phyloP scores from a whole-genome alignment of 257 asterid genomes.

The Verbascum thapsus region DNA sequence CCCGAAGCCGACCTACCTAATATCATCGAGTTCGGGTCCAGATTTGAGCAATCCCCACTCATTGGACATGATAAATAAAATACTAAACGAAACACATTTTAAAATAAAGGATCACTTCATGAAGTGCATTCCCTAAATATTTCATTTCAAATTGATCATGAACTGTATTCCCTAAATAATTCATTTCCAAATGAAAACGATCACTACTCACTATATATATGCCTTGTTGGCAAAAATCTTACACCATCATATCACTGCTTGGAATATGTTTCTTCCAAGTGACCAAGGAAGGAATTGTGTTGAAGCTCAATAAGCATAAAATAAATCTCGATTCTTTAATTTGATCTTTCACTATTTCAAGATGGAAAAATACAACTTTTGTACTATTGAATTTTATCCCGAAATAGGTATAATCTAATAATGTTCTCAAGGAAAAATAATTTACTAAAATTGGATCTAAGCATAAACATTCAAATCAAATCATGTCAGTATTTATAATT shows the following conservation, averaged over 20 bases:
- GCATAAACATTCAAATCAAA: constrained; percentile 29
- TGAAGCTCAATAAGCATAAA: not conserved
- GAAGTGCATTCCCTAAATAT: too few relatives aligned
- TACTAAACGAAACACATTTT: too few relatives aligned
- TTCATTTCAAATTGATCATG: too few relatives aligned
- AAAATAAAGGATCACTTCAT: too few relatives aligned
- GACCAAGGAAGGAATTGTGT: not conserved
- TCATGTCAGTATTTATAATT: constrained; percentile 5
- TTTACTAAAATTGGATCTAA: constrained; percentile 29
- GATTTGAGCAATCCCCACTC: too few relatives aligned
- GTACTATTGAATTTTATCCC: constrained; percentile 23
- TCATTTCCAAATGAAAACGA: constrained; percentile 2
- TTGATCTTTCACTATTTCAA: constrained; percentile 18
- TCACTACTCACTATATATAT: not conserved
- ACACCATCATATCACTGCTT: constrained; percentile 33
- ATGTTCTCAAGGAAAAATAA: not conserved
- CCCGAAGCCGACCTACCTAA: too few relatives aligned
- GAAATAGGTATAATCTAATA: constrained; percentile 19
- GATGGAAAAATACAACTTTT: not conserved
- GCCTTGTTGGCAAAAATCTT: constrained; percentile 8
- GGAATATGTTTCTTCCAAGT: constrained; percentile 33
- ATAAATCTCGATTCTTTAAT: constrained; percentile 26
- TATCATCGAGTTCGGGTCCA: too few relatives aligned
- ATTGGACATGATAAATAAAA: too few relatives aligned
- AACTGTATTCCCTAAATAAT: constrained; percentile 7